Evolutionary conservation across 2,329 filamentous ascomycete species (phyloP).

Genomic region (Aciculosporium take): DNA sequence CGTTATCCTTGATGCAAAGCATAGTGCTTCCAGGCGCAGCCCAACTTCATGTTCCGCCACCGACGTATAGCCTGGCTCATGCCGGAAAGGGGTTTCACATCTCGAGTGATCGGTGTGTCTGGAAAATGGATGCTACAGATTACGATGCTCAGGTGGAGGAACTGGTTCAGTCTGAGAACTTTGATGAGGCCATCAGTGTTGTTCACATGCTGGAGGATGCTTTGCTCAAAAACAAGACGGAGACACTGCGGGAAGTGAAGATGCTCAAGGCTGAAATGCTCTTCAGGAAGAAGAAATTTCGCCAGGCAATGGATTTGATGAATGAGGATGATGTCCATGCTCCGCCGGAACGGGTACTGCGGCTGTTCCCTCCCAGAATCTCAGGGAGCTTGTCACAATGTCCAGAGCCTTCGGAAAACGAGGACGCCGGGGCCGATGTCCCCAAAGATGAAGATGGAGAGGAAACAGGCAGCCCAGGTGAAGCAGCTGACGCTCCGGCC

Average conservation of each 20-base stretch:
- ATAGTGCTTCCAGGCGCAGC: constrained; percentile 70
- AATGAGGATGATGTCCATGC: constrained; percentile 71
- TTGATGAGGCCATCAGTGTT: constrained; percentile 87
- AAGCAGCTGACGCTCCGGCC: constrained; percentile 13
- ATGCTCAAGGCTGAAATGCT: constrained; percentile 80
- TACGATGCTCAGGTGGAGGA: constrained; percentile 84
- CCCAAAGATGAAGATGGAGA: constrained; percentile 16
- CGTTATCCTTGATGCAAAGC: constrained; percentile 75
- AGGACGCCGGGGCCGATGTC: constrained; percentile 27
- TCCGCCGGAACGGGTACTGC: constrained; percentile 76
- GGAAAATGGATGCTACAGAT: constrained; percentile 88
- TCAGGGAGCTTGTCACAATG: constrained; percentile 64
- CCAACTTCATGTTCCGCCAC: constrained; percentile 80
- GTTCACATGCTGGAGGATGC: constrained; percentile 86
- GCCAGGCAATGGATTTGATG: constrained; percentile 79
- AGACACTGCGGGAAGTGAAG: constrained; percentile 70
- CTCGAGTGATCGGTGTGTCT: constrained; percentile 77
- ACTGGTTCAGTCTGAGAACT: constrained; percentile 56
- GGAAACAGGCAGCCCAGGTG: constrained; percentile 14
- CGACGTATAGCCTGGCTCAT: constrained; percentile 86
- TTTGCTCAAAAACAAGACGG: constrained; percentile 66
- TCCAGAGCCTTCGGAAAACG: constrained; percentile 21
- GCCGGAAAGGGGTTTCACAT: constrained; percentile 93
- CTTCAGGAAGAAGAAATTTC: constrained; percentile 71
- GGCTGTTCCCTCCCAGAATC: constrained; percentile 69